Percentiles rank a stretch among this genome's conserved stretches.
phyloP scores from a whole-genome alignment of 1,139 yeast genomes.

The Debaryomyces coudertii region DNA sequence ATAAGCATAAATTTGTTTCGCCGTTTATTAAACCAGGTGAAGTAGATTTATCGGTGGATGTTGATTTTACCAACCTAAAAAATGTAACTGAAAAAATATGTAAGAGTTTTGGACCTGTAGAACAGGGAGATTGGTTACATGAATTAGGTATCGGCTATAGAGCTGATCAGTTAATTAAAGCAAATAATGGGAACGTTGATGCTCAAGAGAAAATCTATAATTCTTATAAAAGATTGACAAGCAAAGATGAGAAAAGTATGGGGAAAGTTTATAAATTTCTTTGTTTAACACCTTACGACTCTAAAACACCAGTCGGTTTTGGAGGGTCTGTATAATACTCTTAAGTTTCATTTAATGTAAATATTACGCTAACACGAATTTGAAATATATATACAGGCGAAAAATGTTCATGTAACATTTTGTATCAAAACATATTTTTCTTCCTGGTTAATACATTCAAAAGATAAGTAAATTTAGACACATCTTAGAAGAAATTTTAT shows the following conservation, averaged over 20 bases:
- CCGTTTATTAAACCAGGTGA: constrained; percentile 78
- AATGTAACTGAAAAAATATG: constrained; percentile 24
- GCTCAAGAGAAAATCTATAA: constrained; percentile 52
- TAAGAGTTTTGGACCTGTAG: constrained; percentile 58
- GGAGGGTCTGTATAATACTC: constrained; percentile 17
- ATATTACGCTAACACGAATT: too few species aligned
- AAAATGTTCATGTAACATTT: too few species aligned
- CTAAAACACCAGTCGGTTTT: constrained; percentile 43
- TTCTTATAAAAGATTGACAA: constrained; percentile 68
- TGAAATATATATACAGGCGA: too few species aligned
- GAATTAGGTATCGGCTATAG: constrained; percentile 77
- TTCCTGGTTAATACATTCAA: neutral
- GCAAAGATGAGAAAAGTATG: constrained; percentile 66
- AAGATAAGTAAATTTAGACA: too few species aligned
- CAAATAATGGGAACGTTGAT: constrained; percentile 31
- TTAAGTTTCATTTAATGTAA: neutral
- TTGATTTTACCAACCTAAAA: constrained; percentile 68
- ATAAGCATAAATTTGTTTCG: constrained; percentile 72
- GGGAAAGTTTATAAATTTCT: constrained; percentile 77
- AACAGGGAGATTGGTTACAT: constrained; percentile 83
- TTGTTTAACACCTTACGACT: constrained; percentile 57
- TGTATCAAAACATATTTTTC: too few species aligned
- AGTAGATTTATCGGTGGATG: constrained; percentile 83
- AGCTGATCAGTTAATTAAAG: constrained; percentile 53
- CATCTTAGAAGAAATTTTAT: neutral